Conservation (phyloP, 257 asterid genomes). For the Przewalskia tangutica region DNA sequence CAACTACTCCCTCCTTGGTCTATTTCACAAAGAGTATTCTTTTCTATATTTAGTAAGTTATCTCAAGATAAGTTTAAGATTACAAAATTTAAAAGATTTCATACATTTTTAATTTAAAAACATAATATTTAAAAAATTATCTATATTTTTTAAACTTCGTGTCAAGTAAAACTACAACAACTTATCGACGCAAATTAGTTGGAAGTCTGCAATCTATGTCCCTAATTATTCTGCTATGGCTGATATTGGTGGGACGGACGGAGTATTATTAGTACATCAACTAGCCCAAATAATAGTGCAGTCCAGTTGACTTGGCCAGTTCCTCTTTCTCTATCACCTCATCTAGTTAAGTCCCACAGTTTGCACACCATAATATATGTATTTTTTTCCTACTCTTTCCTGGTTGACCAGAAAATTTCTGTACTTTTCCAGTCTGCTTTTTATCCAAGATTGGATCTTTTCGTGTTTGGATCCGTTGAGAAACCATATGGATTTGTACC, state of each 20-base stretch:
- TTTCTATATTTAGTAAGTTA: too few species aligned
- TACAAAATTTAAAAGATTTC: too few species aligned
- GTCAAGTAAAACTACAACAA: too few species aligned
- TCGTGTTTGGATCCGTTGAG: not conserved
- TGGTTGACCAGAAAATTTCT: not conserved
- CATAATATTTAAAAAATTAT: too few species aligned
- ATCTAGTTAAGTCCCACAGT: not conserved
- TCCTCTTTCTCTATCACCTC: not conserved
- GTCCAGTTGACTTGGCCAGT: not conserved
- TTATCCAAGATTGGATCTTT: not conserved
- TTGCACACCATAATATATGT: not conserved
- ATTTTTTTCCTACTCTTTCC: not conserved
- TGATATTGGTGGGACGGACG: not conserved
- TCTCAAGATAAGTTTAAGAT: too few species aligned
- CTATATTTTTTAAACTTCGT: too few species aligned
- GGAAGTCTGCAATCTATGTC: too few species aligned
- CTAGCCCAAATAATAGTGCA: not conserved
- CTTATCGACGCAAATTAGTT: too few species aligned
- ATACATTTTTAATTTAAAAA: too few species aligned
- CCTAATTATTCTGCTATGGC: not conserved
- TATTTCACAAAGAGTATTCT: too few species aligned
- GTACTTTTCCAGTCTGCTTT: not conserved
- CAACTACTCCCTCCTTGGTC: too few species aligned
- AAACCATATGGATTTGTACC: not conserved
- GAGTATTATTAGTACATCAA: not conserved